Evolutionary conservation across 345 rosid species (phyloP), one percentile per base, ranked within the genome.

Genomic region (Aquilaria yunnanensis): DNA sequence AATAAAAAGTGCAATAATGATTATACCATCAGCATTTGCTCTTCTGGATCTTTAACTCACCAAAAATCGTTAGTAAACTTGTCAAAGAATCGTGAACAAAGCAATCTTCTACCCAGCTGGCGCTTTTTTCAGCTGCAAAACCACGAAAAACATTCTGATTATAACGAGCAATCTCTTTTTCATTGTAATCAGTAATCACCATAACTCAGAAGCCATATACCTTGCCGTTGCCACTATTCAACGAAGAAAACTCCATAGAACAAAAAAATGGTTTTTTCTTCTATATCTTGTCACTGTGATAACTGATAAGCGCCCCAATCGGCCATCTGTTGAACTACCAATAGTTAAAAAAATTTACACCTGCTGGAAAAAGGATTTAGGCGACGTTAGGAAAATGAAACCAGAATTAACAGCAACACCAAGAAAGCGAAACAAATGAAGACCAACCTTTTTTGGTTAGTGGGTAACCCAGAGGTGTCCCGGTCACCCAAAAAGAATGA

Each of bases 391-490:
- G 48, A 60, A 51, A 77, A 61, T 51, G 70, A 73, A 66, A 54
- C 34, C 57, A 67, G 79, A 57, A 66, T 53, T 55, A 59, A 56
- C 68, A 74, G 60, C 64, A 52, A 61, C 57, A 73, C 56, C 68
- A 56, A 74, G 70, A 74, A 73, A 80, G 81, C 14, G 67, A 67
- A 70, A 74, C 72, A 74, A 70, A 62, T 14, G 68, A 65, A 76
- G 70, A 74, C 81, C 58, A 73, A 87, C 96, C 83, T 83, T 84
- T 84, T 74, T 77, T 34, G 77, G 78, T 74, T 76, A 73, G 78
- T 76, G 81, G 82, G 89, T 79, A 80, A 85, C 49, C 49, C 43
- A 37, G 96, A 75, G 78, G 76, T 70, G 93, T 85, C 97, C 67
- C 91, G 76, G 76, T 87, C 90, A 83, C 78, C 75, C 90, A 70